phyloP scores from a whole-genome alignment of 1,139 yeast genomes.

The Blastobotrys elegans region DNA sequence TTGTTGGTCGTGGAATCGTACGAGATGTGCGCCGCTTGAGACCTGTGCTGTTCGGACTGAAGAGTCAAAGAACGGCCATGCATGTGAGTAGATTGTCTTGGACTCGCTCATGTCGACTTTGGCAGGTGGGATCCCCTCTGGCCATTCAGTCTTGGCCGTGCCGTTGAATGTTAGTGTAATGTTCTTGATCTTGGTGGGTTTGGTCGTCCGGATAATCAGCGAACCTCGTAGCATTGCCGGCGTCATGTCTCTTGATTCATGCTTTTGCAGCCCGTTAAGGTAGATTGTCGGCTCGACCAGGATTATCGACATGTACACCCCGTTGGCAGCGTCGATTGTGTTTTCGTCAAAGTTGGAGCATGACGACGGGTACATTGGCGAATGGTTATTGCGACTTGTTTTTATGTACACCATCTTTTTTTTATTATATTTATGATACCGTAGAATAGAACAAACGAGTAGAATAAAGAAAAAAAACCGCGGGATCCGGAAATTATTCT shows the following conservation, averaged over 20 bases:
- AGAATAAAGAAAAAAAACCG: neutral
- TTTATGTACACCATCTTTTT: conserved; percentile 10
- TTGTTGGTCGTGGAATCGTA: conserved; percentile 44
- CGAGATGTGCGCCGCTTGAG: conserved; percentile 51
- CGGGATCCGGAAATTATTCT: neutral
- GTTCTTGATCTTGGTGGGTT: conserved; percentile 69
- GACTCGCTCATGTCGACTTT: conserved; percentile 59
- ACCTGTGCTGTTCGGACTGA: conserved; percentile 35
- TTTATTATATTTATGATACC: neutral
- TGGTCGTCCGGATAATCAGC: conserved; percentile 61
- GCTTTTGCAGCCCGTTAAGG: conserved; percentile 71
- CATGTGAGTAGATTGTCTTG: conserved; percentile 65
- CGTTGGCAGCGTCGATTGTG: conserved; percentile 3
- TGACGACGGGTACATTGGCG: conserved; percentile 10
- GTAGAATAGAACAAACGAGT: neutral
- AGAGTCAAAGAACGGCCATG: conserved; percentile 83
- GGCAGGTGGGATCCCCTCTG: conserved; percentile 96
- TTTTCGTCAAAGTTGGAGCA: neutral
- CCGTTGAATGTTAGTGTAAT: conserved; percentile 70
- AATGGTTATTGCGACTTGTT: conserved; percentile 8
- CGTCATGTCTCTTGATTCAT: conserved; percentile 62
- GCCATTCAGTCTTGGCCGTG: conserved; percentile 86
- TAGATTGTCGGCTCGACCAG: conserved; percentile 78
- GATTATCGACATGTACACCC: conserved; percentile 11
- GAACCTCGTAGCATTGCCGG: conserved; percentile 86